phyloP scores from a whole-genome alignment of 2,329 filamentous ascomycete species.

The Rhynchosporium secalis region DNA sequence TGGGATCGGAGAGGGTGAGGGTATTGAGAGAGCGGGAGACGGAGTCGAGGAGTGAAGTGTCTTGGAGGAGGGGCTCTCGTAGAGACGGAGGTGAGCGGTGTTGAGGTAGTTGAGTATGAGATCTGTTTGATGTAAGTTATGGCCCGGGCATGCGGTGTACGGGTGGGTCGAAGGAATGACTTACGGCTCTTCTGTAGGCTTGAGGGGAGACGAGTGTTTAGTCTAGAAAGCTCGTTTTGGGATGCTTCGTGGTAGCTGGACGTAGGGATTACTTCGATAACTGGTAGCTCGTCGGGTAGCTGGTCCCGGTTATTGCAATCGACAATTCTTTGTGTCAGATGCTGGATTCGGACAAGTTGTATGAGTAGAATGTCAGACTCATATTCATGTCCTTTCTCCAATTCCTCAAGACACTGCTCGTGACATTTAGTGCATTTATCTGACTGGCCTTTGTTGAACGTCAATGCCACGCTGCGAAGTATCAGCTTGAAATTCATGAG shows the following conservation, averaged over 20 bases:
- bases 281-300: slow-evolving; percentile 19
- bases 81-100: slow-evolving; percentile 47
- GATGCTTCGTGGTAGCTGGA: neutral
- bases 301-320: slow-evolving; percentile 34
- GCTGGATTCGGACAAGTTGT: slow-evolving; percentile 51
- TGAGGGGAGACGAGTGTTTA: neutral
- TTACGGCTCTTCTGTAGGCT: slow-evolving; percentile 35
- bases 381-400: slow-evolving; percentile 41
- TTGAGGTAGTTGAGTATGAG: slow-evolving; percentile 45
- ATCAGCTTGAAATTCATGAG: neutral
- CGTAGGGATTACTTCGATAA: neutral
- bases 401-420: slow-evolving; percentile 49
- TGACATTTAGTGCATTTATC: slow-evolving; percentile 55
- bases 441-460: slow-evolving; percentile 31
- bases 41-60: slow-evolving; percentile 44
- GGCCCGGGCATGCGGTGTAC: no score
- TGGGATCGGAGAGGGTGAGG: neutral
- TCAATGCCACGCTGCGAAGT: slow-evolving; percentile 16
- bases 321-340: slow-evolving; percentile 52
- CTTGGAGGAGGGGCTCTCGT: slow-evolving; percentile 52
- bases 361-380: slow-evolving; percentile 47
- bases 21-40: slow-evolving; percentile 36
- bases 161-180: slow-evolving; percentile 1
- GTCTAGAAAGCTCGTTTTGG: neutral
- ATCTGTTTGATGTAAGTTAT: slow-evolving; percentile 34